phyloP scores from a whole-genome alignment of 2,329 filamentous ascomycete genomes.

The Diaporthe sp. region DNA sequence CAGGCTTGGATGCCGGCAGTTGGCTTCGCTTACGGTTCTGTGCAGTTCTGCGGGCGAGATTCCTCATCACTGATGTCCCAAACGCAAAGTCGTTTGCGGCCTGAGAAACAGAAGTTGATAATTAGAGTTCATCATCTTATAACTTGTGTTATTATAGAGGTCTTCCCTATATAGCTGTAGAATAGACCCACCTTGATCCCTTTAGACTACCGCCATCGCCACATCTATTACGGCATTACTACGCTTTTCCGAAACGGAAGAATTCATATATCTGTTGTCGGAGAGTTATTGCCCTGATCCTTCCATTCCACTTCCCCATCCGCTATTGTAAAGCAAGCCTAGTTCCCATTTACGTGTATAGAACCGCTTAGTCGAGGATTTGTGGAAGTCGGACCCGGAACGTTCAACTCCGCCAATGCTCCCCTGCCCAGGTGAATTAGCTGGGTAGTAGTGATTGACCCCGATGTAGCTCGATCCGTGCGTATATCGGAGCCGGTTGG shows the following conservation, averaged over 20 bases:
- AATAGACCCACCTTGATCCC: neutral
- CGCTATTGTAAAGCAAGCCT: neutral
- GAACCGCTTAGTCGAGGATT: no score
- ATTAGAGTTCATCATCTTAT: neutral
- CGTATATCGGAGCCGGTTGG: neutral
- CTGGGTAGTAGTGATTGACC: neutral
- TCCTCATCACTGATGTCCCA: neutral
- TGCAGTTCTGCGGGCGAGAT: neutral
- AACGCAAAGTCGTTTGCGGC: neutral
- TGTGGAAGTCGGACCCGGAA: neutral
- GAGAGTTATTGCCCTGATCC: neutral
- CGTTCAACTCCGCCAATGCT: neutral
- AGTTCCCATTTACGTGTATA: neutral
- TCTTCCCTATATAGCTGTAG: neutral
- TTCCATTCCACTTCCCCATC: neutral
- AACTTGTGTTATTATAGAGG: neutral
- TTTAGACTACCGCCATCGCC: neutral
- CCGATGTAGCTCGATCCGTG: neutral
- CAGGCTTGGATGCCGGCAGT: neutral
- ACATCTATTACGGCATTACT: neutral
- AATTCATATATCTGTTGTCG: slow-evolving; percentile 5
- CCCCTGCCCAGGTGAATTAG: slow-evolving; percentile 9
- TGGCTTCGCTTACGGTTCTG: neutral
- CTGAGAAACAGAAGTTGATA: neutral
- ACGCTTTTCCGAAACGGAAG: neutral